A percentile compares a stretch with the other conserved stretches of the same genome.
Evolutionary conservation across 2,329 filamentous ascomycete genomes (phyloP).

Genomic region (Colletotrichum salicis): DNA sequence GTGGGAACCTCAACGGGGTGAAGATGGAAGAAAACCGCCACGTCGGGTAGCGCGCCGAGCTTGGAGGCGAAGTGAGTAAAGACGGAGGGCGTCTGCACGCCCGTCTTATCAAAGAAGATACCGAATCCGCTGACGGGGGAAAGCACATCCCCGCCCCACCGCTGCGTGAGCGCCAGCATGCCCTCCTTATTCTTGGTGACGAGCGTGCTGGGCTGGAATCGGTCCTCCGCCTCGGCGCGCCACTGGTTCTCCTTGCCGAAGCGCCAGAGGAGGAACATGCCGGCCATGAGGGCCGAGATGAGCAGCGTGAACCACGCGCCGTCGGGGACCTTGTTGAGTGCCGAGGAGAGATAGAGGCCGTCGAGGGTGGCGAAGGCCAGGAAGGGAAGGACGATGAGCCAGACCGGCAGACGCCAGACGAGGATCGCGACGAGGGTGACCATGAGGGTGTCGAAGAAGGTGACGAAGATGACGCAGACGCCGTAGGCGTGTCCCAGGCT

Average conservation of each 20-base stretch:
- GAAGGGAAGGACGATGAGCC: conserved; percentile 70
- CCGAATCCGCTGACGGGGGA: conserved; percentile 68
- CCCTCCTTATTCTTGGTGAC: conserved; percentile 40
- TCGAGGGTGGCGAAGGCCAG: conserved; percentile 74
- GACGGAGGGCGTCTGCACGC: conserved; percentile 71
- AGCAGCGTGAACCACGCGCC: conserved; percentile 83
- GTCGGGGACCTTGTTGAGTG: conserved; percentile 77
- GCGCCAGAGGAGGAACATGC: conserved; percentile 78
- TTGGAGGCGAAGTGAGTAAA: conserved; percentile 80
- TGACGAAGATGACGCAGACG: conserved; percentile 83
- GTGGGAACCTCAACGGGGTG: conserved; percentile 70
- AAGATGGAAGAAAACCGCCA: conserved; percentile 80
- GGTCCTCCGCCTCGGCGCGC: conserved; percentile 73
- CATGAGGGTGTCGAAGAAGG: conserved; percentile 81
- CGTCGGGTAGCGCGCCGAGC: conserved; percentile 73
- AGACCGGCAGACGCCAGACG: conserved; percentile 73
- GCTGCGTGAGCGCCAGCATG: conserved; percentile 45
- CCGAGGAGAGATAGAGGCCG: conserved; percentile 75
- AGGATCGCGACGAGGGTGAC: conserved; percentile 77
- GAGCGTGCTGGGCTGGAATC: conserved; percentile 59
- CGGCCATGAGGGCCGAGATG: conserved; percentile 70
- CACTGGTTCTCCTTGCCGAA: conserved; percentile 84
- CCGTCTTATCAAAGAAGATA: conserved; percentile 83
- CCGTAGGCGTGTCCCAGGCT: conserved; percentile 80
- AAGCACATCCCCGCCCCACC: conserved; percentile 54